Conservation (phyloP, 164 flowering plant genomes). For the Magnolia kwangsiensis region DNA sequence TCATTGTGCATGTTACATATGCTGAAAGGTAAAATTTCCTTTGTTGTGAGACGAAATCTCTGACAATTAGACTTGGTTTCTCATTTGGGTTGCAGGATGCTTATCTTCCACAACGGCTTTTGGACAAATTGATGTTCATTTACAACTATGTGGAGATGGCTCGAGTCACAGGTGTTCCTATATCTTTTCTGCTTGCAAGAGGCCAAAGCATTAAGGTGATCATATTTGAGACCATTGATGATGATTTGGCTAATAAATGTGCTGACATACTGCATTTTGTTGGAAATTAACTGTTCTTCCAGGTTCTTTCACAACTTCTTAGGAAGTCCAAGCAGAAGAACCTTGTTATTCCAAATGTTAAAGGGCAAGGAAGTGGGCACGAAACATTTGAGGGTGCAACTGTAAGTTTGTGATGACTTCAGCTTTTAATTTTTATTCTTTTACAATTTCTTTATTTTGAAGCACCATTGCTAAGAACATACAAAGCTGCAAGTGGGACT, state of each 20-base stretch:
- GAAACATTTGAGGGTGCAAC: conserved; percentile 99
- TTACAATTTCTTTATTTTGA: background rate
- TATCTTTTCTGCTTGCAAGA: conserved; percentile 93
- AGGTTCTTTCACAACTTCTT: conserved; percentile 99
- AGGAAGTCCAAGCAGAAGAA: conserved; percentile 90
- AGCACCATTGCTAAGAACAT: background rate
- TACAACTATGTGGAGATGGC: conserved; percentile 99
- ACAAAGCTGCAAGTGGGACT: background rate
- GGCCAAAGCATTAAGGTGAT: conserved; percentile 98
- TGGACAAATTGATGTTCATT: conserved; percentile 92
- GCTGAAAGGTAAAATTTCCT: background rate
- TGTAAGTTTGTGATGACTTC: conserved; percentile 46
- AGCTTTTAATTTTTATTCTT: background rate
- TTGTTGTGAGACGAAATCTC: background rate
- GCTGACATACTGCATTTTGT: background rate
- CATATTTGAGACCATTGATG: conserved; percentile 1
- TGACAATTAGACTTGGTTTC: background rate
- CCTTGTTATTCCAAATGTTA: conserved; percentile 81
- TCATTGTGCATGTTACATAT: too few species aligned
- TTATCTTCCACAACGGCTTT: conserved; percentile 93
- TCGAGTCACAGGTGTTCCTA: conserved; percentile 97
- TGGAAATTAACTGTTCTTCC: conserved; percentile 7
- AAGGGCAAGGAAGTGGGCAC: conserved; percentile 88
- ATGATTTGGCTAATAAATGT: background rate
- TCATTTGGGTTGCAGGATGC: conserved; percentile 70